A percentile compares a stretch with the other conserved stretches of the same genome.
These are phyloP conservation scores for Microstegium vimineum DNA, from an alignment of 176 grass and related monocot genomes.

Conservation along the genomic window DNA sequence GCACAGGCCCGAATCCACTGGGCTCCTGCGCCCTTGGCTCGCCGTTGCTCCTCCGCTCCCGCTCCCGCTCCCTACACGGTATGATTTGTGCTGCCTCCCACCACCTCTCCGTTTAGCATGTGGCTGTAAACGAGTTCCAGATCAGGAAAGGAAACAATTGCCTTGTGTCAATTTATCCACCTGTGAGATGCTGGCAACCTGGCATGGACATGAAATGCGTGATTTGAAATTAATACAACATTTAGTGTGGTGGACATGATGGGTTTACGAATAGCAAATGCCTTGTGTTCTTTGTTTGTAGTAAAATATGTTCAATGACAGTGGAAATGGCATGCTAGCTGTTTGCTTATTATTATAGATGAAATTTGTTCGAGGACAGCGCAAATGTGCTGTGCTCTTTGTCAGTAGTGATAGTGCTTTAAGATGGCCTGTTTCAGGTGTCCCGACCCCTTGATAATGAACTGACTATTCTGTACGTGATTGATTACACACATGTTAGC, in stretches of 20 bases:
- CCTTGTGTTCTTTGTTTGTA: too few relatives aligned
- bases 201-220: too few relatives aligned
- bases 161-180: background rate
- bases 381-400: background rate
- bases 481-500: background rate
- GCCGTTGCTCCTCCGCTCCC: too few relatives aligned
- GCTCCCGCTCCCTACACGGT: background rate
- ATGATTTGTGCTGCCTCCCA: background rate
- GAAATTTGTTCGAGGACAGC: background rate
- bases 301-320: background rate
- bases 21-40: too few relatives aligned
- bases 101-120: background rate
- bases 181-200: background rate
- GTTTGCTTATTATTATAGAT: background rate
- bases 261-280: too few relatives aligned
- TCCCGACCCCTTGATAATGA: background rate
- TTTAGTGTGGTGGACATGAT: too few relatives aligned
- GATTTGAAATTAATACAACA: too few relatives aligned
- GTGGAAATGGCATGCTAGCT: background rate
- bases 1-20: background rate
- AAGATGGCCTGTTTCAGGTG: too few relatives aligned
- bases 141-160: background rate
- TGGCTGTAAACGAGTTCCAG: background rate
- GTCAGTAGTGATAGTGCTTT: too few relatives aligned
- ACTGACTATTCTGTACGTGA: background rate